phyloP scores from a whole-genome alignment of 352 stramenopile genomes.

The Phytophthora nicotianae region DNA sequence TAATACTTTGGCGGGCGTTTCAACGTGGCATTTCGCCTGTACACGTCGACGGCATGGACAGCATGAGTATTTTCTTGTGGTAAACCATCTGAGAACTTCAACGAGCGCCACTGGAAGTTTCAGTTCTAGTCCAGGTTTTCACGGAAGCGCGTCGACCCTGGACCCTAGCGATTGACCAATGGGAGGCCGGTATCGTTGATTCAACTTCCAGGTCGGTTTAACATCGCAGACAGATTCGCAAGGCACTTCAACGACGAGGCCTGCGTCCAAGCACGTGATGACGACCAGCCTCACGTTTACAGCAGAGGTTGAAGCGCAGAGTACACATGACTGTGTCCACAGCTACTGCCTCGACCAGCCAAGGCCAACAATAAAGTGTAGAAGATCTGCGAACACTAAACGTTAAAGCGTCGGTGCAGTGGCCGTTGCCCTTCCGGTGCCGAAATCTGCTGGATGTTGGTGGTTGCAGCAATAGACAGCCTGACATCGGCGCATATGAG shows the following conservation, averaged over 20 bases:
- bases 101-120: conserved; percentile 17
- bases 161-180: conserved; percentile 17
- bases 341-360: not conserved
- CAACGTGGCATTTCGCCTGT: conserved; percentile 9
- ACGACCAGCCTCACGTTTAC: conserved; percentile 30
- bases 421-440: conserved; percentile 23
- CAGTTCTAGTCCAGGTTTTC: conserved; percentile 19
- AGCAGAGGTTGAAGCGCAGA: conserved; percentile 5
- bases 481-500: no score
- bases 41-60: not conserved
- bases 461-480: no score
- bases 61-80: conserved; percentile 17
- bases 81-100: conserved; percentile 8
- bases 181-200: no score
- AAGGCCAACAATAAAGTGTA: no score
- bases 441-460: conserved; percentile 4
- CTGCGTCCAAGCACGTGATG: conserved; percentile 23
- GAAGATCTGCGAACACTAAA: no score
- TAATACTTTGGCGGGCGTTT: conserved; percentile 8
- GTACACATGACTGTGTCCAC: not conserved
- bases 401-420: no score
- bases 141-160: conserved; percentile 19
- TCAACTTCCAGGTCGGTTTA: conserved; percentile 20
- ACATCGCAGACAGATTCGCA: conserved; percentile 15
- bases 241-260: not conserved